phyloP scores from a whole-genome alignment of 345 rosid species.

The Mallotus nudiflorus region DNA sequence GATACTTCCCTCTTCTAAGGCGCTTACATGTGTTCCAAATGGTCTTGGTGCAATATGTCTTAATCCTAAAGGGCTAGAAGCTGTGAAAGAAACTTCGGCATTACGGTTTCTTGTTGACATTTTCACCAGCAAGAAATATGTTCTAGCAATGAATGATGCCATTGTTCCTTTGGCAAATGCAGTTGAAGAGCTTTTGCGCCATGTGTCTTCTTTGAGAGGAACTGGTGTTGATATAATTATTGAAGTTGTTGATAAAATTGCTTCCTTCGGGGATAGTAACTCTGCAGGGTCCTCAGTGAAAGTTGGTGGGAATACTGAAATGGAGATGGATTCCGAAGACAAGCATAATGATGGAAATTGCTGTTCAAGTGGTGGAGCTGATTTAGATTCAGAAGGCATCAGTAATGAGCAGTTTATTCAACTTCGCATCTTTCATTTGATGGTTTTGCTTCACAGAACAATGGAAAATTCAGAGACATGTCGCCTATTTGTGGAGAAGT shows the following conservation, averaged over 20 bases:
- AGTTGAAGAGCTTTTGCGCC: constrained; percentile 94
- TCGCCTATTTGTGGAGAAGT: constrained; percentile 90
- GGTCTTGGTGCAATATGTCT: constrained; percentile 97
- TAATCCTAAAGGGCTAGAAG: constrained; percentile 85
- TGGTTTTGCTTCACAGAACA: constrained; percentile 91
- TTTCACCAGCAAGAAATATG: constrained; percentile 87
- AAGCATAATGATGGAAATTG: constrained; percentile 51
- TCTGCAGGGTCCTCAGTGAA: constrained; percentile 51
- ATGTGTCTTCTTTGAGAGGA: constrained; percentile 80
- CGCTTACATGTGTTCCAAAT: constrained; percentile 89
- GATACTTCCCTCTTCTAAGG: constrained; percentile 88
- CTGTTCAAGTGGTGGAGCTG: constrained; percentile 47
- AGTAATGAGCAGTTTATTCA: constrained; percentile 85
- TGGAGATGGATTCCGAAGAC: constrained; percentile 87
- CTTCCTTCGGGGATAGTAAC: constrained; percentile 54
- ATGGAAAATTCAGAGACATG: constrained; percentile 94
- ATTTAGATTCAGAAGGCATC: constrained; percentile 47
- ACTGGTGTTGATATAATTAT: constrained; percentile 86
- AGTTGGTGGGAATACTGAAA: constrained; percentile 54
- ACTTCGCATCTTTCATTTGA: constrained; percentile 84
- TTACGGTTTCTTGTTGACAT: constrained; percentile 76
- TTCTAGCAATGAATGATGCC: constrained; percentile 88
- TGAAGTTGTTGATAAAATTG: constrained; percentile 80
- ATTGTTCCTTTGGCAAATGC: constrained; percentile 94
- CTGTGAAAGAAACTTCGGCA: constrained; percentile 82